phyloP scores from a whole-genome alignment of 805 yeast species.

The Ogataea paradorogensis region DNA sequence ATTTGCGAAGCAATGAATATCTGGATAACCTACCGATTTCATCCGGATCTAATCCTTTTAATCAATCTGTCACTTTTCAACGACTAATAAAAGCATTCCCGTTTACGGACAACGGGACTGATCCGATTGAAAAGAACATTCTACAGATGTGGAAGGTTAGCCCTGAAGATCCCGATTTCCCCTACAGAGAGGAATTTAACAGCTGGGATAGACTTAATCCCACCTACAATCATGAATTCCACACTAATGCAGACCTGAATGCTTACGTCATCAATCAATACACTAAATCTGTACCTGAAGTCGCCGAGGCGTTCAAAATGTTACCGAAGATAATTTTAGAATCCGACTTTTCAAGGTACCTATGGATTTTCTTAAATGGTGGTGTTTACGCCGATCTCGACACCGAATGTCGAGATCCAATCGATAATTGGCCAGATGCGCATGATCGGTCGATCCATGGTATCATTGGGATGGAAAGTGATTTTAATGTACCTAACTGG shows the following conservation, averaged over 20 bases:
- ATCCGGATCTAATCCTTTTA: constrained; percentile 15
- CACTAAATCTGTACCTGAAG: constrained; percentile 37
- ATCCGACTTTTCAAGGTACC: constrained; percentile 51
- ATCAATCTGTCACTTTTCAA: constrained; percentile 9
- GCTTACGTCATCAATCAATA: constrained; percentile 14
- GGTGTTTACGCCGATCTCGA: constrained; percentile 56
- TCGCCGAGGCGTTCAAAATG: constrained; percentile 42
- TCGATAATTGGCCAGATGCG: constrained; percentile 52
- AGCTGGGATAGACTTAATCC: constrained; percentile 18
- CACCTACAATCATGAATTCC: constrained; percentile 14
- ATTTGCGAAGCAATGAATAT: constrained; percentile 9
- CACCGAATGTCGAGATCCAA: constrained; percentile 39
- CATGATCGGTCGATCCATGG: constrained; percentile 43
- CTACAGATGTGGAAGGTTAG: constrained; percentile 23
- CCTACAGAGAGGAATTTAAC: constrained; percentile 10
- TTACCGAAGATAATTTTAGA: constrained; percentile 46
- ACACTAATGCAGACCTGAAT: constrained; percentile 11
- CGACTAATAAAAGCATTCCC: constrained; percentile 10
- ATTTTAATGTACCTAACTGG: constrained; percentile 46
- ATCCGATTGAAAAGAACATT: constrained; percentile 20
- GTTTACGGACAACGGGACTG: constrained; percentile 3
- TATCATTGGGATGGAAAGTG: constrained; percentile 47
- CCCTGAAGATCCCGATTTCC: constrained; percentile 12
- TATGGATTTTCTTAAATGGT: constrained; percentile 46
- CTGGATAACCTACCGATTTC: constrained; percentile 8